These are phyloP conservation scores for Salix purpurea DNA, from an alignment of 345 rosid species.

Conservation along the genomic window DNA sequence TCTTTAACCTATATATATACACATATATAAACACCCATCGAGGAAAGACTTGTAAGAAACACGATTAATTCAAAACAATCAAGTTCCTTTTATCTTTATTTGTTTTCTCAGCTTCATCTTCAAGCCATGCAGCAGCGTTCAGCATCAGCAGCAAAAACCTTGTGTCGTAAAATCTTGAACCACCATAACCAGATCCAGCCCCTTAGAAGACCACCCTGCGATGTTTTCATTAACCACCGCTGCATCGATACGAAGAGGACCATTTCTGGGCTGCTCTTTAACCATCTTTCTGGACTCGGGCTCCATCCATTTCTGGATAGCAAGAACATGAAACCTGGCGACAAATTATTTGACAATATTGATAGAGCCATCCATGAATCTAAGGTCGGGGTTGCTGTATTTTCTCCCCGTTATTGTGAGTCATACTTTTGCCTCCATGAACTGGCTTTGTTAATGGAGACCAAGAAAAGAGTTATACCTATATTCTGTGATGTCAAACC, in stretches of 20 bases:
- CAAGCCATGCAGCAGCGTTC: slow-evolving; percentile 47
- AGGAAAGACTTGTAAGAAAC: background rate
- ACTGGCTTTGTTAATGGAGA: slow-evolving; percentile 63
- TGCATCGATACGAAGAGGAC: slow-evolving; percentile 76
- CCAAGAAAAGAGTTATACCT: slow-evolving; percentile 60
- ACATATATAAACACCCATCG: background rate
- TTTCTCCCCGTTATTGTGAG: slow-evolving; percentile 72
- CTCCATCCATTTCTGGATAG: slow-evolving; percentile 64
- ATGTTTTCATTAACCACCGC: slow-evolving; percentile 81
- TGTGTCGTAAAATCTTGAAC: slow-evolving; percentile 16
- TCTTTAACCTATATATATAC: background rate
- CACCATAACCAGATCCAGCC: slow-evolving; percentile 3
- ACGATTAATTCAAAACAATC: background rate
- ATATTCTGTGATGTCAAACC: slow-evolving; percentile 82
- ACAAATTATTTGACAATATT: slow-evolving; percentile 51
- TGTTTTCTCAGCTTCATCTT: slow-evolving; percentile 8
- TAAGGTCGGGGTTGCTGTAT: slow-evolving; percentile 63
- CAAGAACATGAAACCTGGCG: slow-evolving; percentile 81
- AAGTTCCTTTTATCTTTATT: background rate
- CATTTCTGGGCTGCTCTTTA: slow-evolving; percentile 56
- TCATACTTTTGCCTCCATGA: slow-evolving; percentile 82
- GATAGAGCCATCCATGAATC: slow-evolving; percentile 45
- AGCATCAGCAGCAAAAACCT: slow-evolving; percentile 23
- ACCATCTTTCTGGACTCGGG: slow-evolving; percentile 40
- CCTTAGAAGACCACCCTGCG: slow-evolving; percentile 28